Evolutionary conservation across 2,329 filamentous ascomycete species (phyloP), one percentile per base, ranked within the genome.

Genomic region (Sporothrix dimorphospora): DNA sequence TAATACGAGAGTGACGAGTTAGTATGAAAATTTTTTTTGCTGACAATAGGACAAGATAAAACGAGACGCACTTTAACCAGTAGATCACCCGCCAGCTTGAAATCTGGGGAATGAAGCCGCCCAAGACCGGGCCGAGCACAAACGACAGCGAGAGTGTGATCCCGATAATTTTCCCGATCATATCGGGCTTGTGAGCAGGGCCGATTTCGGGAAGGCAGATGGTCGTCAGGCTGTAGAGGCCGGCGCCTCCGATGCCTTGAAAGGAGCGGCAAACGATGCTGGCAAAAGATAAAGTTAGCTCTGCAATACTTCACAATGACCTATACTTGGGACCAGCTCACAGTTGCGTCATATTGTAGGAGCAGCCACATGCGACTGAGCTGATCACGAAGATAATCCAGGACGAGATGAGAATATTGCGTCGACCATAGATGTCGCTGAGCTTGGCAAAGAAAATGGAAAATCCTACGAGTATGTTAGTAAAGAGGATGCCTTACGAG

Each of bases 201-300:
- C 87, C 86, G 68, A 89, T 82, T 74, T 89, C 87, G 38, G 88
- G 82, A 1, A 90, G 81, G 14, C 85, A 83, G 69, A 89, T 86
- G 72, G 90, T 86, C 0, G 86, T 85, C 55, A 90, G 79, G 74
- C 87, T 89, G 78, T 90, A 91, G 30, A 90, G 80, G 0, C 88
- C 88, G 9, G 89, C 88, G 1, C 87, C 89, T 0, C 89, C 88
- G 57, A 90, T 83, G 4, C 88, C 88, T 72, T 90, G 88, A 16
- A 90, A 84, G 0, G 86, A 86, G 24, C 88, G 85, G 72, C 83
- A 90, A 16, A 87, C 76, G 65, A 90, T 89, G 1, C 88, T 89
- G 65, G 14, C 0, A 14, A 14, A 34, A 24, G 30, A 11, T 14
- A 21, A 42, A 11, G 14, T 51, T 51, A 49, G 65, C 21, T n/a